These are phyloP conservation scores for Cryptococcus depauperatus DNA, from an alignment of 1,284 basidiomycete species.

Conservation along the genomic window DNA sequence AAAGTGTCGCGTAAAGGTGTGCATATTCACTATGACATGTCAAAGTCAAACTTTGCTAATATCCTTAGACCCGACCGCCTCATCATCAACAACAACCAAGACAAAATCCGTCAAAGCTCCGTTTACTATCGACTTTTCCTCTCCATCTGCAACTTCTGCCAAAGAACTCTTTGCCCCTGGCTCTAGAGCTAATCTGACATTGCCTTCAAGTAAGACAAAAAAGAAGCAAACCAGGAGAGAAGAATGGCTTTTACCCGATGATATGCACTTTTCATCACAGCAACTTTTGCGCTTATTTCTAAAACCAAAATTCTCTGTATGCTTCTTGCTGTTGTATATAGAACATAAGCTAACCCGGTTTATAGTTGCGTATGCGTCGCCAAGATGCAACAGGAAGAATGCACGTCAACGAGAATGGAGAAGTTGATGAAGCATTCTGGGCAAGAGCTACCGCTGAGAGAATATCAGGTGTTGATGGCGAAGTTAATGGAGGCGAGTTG, in stretches of 20 bases:
- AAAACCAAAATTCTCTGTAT: constrained; percentile 89
- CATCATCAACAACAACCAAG: constrained; percentile 45
- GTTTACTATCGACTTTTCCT: constrained; percentile 79
- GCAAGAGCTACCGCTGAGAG: constrained; percentile 79
- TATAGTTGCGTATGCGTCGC: neutral
- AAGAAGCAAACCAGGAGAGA: constrained; percentile 55
- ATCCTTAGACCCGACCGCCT: constrained; percentile 31
- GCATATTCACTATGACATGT: constrained; percentile 22
- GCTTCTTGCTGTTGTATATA: neutral
- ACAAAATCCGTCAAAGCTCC: constrained; percentile 69
- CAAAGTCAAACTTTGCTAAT: neutral
- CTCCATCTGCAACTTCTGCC: constrained; percentile 46
- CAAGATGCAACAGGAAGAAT: neutral
- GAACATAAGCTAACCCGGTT: neutral
- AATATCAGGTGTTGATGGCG: constrained; percentile 52
- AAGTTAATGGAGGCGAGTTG: neutral
- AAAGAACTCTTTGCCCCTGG: constrained; percentile 76
- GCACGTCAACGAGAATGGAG: constrained; percentile 55
- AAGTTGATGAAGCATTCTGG: constrained; percentile 93
- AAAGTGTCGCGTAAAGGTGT: constrained; percentile 65
- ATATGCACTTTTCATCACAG: constrained; percentile 91
- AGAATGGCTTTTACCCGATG: constrained; percentile 80
- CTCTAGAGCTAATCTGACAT: constrained; percentile 49
- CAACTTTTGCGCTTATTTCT: constrained; percentile 86
- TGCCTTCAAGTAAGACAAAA: constrained; percentile 13